Conservation (phyloP, 2,329 filamentous ascomycete species). For the Calonectria pseudoreteaudii region DNA sequence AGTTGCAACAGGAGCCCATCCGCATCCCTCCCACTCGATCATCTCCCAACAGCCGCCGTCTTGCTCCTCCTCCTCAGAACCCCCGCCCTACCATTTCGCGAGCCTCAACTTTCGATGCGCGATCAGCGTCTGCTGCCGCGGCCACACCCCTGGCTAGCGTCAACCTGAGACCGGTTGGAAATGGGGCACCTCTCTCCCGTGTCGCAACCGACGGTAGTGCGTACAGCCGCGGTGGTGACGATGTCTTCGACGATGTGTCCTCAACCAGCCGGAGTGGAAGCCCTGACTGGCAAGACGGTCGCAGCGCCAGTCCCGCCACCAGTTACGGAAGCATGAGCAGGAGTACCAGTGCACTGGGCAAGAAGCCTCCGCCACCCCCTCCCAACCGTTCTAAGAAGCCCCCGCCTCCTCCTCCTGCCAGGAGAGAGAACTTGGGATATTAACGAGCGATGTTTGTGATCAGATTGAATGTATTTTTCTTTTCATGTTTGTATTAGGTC, state of each 20-base stretch:
- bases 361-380: constrained; percentile 68
- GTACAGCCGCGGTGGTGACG: constrained; percentile 49
- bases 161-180: constrained; percentile 33
- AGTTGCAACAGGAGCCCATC: constrained; percentile 44
- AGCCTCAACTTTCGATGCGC: constrained; percentile 54
- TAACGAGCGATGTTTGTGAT: constrained; percentile 8
- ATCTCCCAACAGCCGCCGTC: constrained; percentile 49
- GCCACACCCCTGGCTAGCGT: constrained; percentile 39
- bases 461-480: not conserved
- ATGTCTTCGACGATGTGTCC: constrained; percentile 65
- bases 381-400: constrained; percentile 61
- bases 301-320: constrained; percentile 66
- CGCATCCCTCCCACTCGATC: constrained; percentile 59
- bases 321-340: constrained; percentile 66
- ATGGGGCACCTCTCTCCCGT: constrained; percentile 55
- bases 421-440: constrained; percentile 46
- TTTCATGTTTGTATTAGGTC: constrained; percentile 6
- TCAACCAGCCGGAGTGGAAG: constrained; percentile 63
- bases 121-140: constrained; percentile 16
- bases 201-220: constrained; percentile 51
- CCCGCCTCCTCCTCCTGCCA: constrained; percentile 49
- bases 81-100: constrained; percentile 52
- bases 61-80: constrained; percentile 49
- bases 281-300: constrained; percentile 57
- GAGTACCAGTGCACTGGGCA: constrained; percentile 54